Base-by-base conservation (phyloP, 352 stramenopile species). In the Lagenidium giganteum region DNA sequence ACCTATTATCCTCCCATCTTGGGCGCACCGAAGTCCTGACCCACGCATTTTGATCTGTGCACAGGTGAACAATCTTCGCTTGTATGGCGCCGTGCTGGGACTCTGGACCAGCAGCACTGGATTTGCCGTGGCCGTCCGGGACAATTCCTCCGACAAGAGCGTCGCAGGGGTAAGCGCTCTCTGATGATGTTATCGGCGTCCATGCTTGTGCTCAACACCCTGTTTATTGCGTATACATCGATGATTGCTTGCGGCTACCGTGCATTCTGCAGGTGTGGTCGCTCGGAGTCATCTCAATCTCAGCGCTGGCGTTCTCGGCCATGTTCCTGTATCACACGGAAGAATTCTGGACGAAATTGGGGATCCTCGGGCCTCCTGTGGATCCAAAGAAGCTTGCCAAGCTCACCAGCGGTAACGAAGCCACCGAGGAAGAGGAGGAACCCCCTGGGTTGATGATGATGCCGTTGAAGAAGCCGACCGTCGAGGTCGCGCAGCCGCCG, bases 311-410 rank as follows among this genome's bases (percentile, higher is more conserved):
- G 2, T 38, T 69, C 18, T 66, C 61, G 2, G 47, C 54, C 16
- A 39, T 87, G 9, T 33, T 79, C 35, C 48, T 84, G 5, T 68
- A 73, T 28, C 57, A 80, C 43, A 67, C 47, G 1, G 67, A 85
- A 30, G 51, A 78, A 5, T 80, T 82, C 46, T 82, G 71, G 74
- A 61, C 62, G 20, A 61, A 46, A 3, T 31, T 81, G 23, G 53
- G 25, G 8, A 8, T 55, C 14, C 38, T 50, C 12, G 30, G 23
- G 3, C 28, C 34, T 8, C n/a, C n/a, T n/a, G n/a, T n/a, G n/a
- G n/a, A n/a, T n/a, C n/a, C n/a, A n/a, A n/a, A n/a, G n/a, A n/a
- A n/a, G n/a, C n/a, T n/a, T n/a, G n/a, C n/a, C n/a, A n/a, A n/a
- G n/a, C n/a, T n/a, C n/a, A n/a, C n/a, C n/a, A n/a, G n/a, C n/a